phyloP scores from a whole-genome alignment of 345 rosid species.

The Eucalyptus grandis region DNA sequence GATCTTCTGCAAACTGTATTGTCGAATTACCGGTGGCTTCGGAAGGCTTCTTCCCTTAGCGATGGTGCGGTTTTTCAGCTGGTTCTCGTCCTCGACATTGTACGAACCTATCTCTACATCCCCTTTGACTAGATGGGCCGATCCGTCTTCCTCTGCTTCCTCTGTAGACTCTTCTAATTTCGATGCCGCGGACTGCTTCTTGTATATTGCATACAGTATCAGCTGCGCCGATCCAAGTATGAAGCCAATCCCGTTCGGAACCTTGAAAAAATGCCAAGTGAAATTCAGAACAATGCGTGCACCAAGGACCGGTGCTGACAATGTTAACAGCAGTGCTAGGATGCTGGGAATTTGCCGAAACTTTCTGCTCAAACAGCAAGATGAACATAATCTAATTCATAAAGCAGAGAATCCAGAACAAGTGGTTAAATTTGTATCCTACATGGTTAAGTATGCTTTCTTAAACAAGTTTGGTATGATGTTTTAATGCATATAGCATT shows the following conservation, averaged over 20 bases:
- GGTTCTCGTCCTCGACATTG: neutral
- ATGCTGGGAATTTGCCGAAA: neutral
- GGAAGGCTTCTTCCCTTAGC: conserved; percentile 8
- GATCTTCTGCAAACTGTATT: conserved; percentile 11
- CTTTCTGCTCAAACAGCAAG: neutral
- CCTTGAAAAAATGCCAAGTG: conserved; percentile 7
- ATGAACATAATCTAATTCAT: neutral
- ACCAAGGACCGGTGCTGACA: neutral
- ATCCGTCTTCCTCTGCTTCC: conserved; percentile 11
- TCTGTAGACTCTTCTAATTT: neutral
- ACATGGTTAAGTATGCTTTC: neutral
- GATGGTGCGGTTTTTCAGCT: neutral
- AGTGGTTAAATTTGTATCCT: neutral
- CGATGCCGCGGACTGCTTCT: conserved; percentile 3
- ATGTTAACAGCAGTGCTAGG: neutral
- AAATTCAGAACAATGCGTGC: neutral
- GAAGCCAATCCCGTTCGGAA: conserved; percentile 41
- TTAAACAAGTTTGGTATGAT: neutral
- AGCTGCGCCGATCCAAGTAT: conserved; percentile 36
- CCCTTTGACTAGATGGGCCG: neutral
- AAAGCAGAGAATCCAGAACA: neutral
- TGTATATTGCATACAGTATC: conserved; percentile 29
- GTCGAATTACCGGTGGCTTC: conserved; percentile 2
- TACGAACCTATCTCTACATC: conserved; percentile 5
- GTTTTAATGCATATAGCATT: neutral